Conservation (phyloP, 2,329 filamentous ascomycete species). For the Aspergillus floridensis region DNA sequence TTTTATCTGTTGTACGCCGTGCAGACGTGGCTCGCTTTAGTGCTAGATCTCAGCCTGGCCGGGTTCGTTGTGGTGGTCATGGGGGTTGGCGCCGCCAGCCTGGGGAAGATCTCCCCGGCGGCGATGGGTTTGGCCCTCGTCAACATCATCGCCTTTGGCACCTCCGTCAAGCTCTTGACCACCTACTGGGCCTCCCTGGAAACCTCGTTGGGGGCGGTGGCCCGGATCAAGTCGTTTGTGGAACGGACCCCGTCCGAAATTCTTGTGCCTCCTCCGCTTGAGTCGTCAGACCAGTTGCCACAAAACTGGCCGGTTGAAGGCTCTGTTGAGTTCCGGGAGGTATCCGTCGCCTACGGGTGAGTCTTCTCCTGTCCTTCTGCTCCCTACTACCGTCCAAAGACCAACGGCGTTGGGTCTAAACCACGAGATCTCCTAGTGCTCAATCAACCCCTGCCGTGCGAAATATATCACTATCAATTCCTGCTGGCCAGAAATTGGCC, state of each 20-base stretch:
- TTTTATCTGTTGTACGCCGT: not conserved
- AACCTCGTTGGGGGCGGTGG: conserved; percentile 53
- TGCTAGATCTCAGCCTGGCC: not conserved
- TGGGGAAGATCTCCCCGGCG: conserved; percentile 17
- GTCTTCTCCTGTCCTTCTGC: too few species aligned
- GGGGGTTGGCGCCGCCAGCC: not conserved
- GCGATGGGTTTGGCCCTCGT: conserved; percentile 48
- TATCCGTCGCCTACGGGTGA: not conserved
- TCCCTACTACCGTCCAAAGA: too few species aligned
- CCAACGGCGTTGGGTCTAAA: too few species aligned
- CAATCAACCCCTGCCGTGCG: too few species aligned
- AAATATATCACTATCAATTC: too few species aligned
- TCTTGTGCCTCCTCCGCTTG: not conserved
- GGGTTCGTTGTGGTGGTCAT: not conserved
- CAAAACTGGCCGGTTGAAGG: not conserved
- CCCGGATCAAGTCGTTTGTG: not conserved
- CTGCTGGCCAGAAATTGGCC: too few species aligned
- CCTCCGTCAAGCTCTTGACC: conserved; percentile 43
- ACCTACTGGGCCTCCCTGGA: conserved; percentile 53
- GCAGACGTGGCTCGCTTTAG: not conserved
- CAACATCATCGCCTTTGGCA: conserved; percentile 48
- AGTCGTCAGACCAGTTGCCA: not conserved
- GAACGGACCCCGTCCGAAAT: not conserved
- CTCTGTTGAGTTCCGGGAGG: not conserved
- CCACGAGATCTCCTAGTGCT: too few species aligned